Base-by-base conservation (phyloP, 2,329 filamentous ascomycete genomes). In the Trichoderma aggressivum region DNA sequence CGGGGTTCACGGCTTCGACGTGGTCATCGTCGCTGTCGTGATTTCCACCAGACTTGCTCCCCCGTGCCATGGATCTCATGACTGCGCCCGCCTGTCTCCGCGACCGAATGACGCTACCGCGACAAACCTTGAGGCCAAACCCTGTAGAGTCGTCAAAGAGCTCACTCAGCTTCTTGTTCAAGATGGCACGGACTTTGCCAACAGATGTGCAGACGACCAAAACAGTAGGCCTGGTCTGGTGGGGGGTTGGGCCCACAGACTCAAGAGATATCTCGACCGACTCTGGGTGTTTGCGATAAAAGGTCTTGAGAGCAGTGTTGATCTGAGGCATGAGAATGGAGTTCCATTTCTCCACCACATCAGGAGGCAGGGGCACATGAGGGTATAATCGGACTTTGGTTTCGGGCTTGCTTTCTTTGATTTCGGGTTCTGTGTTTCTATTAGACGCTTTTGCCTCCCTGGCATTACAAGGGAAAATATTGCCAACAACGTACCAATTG, bases 241-340 rank as follows among this genome's bases (percentile, higher is more conserved):
- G 85, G 7, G 88, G 85, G 3, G 88, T 89, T 66, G 92, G 89
- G 21, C 92, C 92, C 53, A 94, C 89, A 0, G 90, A 91, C 72
- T 93, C 89, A 1, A 95, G 87, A 11, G 91, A 92, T 53, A 95
- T 93, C 76, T 93, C 92, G 39, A 93, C 89, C 0, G 92, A 93
- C 78, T 95, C 92, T 0, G 90, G 87, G 63, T 93, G 87, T 75
- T 92, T 92, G 74, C 88, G 88, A 76, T 94, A 90, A 72, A 92
- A 93, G 64, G 88, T 86, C 26, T 90, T 88, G 18, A 94, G 85
- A 1, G 92, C 88, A 21, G 88, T 85, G 77, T 93, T 92, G 72
- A 95, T 88, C 72, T 92, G 90, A 2, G 91, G 90, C 83, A 93
- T 92, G 70, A 94, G 81, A 3, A 86, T 86, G 2, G 84, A 85